Evolutionary conservation across 139 green algal species (phyloP).

Genomic region (Dunaliella sp.): DNA sequence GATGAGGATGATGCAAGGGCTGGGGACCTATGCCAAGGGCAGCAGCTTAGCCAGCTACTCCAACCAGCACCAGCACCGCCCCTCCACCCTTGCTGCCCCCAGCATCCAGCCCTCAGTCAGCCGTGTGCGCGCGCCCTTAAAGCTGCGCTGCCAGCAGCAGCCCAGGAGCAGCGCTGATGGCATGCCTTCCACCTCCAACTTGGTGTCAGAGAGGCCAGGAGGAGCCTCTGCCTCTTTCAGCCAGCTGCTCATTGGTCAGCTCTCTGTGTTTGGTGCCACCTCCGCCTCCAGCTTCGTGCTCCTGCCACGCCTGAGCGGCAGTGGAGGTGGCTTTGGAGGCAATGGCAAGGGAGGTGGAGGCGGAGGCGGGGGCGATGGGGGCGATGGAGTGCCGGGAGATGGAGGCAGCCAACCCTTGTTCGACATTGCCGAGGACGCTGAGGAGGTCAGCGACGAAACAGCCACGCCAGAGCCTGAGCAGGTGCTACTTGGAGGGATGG

Average conservation of each 20-base stretch:
- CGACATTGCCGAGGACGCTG: constrained; percentile 24
- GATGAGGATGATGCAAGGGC: too few relatives aligned
- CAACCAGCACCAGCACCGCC: too few relatives aligned
- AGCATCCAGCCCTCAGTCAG: too few relatives aligned
- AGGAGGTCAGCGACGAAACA: constrained; percentile 5
- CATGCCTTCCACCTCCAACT: not conserved
- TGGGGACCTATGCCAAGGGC: too few relatives aligned
- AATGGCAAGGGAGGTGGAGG: constrained; percentile 13
- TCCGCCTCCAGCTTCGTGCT: constrained; percentile 16
- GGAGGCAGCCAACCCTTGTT: constrained; percentile 28
- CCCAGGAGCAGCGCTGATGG: not conserved
- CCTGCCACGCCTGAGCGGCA: constrained; percentile 6
- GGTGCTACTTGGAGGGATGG: constrained; percentile 49
- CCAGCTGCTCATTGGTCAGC: not conserved
- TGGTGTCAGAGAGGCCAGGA: too few relatives aligned
- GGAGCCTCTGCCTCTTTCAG: not conserved
- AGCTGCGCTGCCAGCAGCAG: not conserved
- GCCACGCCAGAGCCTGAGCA: constrained; percentile 4
- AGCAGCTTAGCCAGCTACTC: too few relatives aligned
- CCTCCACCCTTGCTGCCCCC: too few relatives aligned
- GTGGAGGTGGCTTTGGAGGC: not conserved
- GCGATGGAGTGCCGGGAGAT: constrained; percentile 29
- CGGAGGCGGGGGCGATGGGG: constrained; percentile 39
- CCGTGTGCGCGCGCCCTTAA: too few relatives aligned
- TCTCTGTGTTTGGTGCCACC: not conserved